Evolutionary conservation across 208 protist species (phyloP), one percentile per base, ranked within the genome.

Genomic region (Acanthamoeba sp.): DNA sequence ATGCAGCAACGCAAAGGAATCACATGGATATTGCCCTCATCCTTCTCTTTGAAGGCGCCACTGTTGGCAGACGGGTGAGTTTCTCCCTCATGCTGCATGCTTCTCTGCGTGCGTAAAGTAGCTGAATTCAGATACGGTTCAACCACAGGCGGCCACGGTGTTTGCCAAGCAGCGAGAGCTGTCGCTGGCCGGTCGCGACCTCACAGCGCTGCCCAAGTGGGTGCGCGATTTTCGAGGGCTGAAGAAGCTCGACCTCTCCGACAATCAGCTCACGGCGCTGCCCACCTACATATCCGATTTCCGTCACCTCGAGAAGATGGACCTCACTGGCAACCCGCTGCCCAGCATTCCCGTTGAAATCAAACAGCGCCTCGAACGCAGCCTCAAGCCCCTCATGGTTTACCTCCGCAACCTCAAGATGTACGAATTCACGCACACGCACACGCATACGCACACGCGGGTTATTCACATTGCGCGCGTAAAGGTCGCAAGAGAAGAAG

Each of bases 401-500:
- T 95, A 29, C 89, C 91, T 55, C 55, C 82, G 50, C 32, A 90
- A 71, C 32, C 50, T 90, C 38, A 71, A 90, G n/a, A 66, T 90
- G 48, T 90, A 90, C 50, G 42, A 87, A 94, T 57, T 84, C 45
- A 59, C 52, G 20, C 48, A 52, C 48, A 10, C 16, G 16, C 48
- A 52, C 48, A 52, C 48, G 48, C 48, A 52, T 18, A 14, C 3
- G 3, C 48, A 52, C 48, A 52, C 48, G 20, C 48, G n/a, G n/a
- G n/a, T n/a, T n/a, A n/a, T n/a, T n/a, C n/a, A n/a, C n/a, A n/a
- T 24, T 45, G 27, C 73, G 55, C 48, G n/a, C 73, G 42, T 59
- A 32, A 66, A 78, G 94, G 91, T 69, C 91, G 71, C 40, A 91
- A 91, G 29, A 48, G 90, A 24, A 64, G 73, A 50, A 94, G 76